Base-by-base conservation (phyloP, 1,284 basidiomycete species). In the Melampsora americana region DNA sequence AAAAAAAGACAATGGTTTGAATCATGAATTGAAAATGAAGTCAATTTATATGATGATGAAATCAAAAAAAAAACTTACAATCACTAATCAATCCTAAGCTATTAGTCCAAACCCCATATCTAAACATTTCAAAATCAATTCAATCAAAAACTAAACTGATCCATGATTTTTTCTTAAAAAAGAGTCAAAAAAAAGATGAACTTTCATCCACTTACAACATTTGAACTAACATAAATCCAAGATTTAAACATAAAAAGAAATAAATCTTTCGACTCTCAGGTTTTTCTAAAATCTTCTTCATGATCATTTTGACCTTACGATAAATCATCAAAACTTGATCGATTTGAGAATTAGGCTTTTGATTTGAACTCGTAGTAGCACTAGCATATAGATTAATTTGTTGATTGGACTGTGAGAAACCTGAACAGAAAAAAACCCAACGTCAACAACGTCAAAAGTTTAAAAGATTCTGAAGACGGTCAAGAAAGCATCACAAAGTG, bases 51-150 rank as follows among this genome's bases (percentile, higher is more conserved):
- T n/a, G n/a, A n/a, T n/a, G n/a, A n/a, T n/a, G n/a, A n/a, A n/a
- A n/a, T n/a, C n/a, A n/a, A n/a, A n/a, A n/a, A n/a, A 20, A 14
- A 3, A 26, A 81, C 89, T 81, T 81, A 95, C 94, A 93, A 83
- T 99, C 96, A 18, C 93, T 96, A 77, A 99, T 99, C 44, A 99
- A 85, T 0, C 96, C 96, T 65, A 99, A 84, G 80, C 92, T 94
- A 82, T 99, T 99, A 30, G 96, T 99, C 90, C 94, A 95, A 30
- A 99, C 90, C 6, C 96, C 96, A 82, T 95, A 98, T 73, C 78
- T 95, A 16, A 95, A 56, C 5, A 59, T 23, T 59, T 23, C 53
- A 59, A 59, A 23, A 28, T 89, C 18, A 9, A 26, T 53, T 53
- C n/a, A 16, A 59, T 39, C 16, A 20, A 44, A 66, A 32, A 44